Evolutionary conservation across 306 rosid species (phyloP), one percentile per base, ranked within the genome.

Genomic region (Vicia sativa): DNA sequence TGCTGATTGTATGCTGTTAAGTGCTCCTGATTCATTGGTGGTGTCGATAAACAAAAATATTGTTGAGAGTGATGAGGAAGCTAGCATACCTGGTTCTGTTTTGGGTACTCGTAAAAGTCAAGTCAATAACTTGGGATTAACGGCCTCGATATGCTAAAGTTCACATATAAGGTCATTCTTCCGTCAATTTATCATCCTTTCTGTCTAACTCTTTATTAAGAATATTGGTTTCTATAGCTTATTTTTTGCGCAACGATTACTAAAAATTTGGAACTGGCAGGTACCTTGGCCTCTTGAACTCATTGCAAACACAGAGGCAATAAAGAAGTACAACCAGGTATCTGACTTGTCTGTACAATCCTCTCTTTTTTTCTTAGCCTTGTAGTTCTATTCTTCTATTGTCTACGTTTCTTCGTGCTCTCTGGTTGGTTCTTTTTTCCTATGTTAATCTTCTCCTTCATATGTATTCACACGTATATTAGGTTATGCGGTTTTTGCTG

Each of bases 231-330:
- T 77, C 64, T 21, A 56, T 50, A 15, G 46, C 53, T 19, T 23
- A 67, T 21, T 6, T 55, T 35, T 25, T 49, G 21, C 21, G 34
- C 60, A 45, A 71, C 12, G 37, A 12, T 61, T 60, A 62, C 59
- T 61, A 62, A 34, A 77, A 68, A 57, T 59, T 74, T 68, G 64
- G 49, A 74, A 70, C 58, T 79, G 78, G 75, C 86, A 93, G 97
- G 91, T 93, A 46, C 84, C 98, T 68, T 93, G 98, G 98, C 98
- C 98, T 59, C 97, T 93, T 72, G 98, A 93, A 72, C 96, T 93
- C 43, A 88, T 93, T 83, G 97, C 95, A 78, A 93, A 93, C 48
- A 61, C 85, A 0, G 97, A 93, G 78, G 95, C 97, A 13, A 87
- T 90, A 66, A 93, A 86, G 89, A 93, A 90, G 83, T 93, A 93